These are phyloP conservation scores for Leccinum fallax DNA, from an alignment of 1,284 basidiomycete genomes.

Conservation along the genomic window DNA sequence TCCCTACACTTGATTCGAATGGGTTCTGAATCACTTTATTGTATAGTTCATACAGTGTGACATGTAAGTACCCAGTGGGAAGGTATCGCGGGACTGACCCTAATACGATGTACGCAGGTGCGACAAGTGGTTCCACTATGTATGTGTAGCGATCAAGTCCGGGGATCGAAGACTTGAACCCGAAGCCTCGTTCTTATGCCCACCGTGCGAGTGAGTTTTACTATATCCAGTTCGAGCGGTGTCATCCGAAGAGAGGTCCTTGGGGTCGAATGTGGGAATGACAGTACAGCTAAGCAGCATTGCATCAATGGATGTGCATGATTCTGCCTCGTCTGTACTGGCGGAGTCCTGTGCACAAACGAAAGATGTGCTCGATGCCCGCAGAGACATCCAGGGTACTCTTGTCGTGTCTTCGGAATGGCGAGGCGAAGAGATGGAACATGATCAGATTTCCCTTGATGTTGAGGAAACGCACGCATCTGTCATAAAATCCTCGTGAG, in stretches of 20 bases:
- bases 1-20: no score
- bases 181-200: no score
- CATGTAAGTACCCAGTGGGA: no score
- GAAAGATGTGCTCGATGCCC: not conserved
- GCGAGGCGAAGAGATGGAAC: not conserved
- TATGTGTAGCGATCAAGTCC: no score
- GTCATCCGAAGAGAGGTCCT: not conserved
- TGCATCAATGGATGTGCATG: not conserved
- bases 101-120: no score
- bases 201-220: no score
- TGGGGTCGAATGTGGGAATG: not conserved
- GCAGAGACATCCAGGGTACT: not conserved
- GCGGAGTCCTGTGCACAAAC: not conserved
- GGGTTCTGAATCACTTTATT: no score
- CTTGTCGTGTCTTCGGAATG: not conserved
- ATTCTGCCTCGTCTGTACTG: not conserved
- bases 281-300: not conserved
- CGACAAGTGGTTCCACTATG: no score
- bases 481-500: slow-evolving; percentile 8
- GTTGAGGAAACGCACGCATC: not conserved
- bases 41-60: no score
- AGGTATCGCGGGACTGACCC: no score
- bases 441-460: not conserved
- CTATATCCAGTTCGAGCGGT: not conserved
- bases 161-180: no score